These are phyloP conservation scores for Lachancea quebecensis DNA, from an alignment of 805 yeast species.

Conservation along the genomic window DNA sequence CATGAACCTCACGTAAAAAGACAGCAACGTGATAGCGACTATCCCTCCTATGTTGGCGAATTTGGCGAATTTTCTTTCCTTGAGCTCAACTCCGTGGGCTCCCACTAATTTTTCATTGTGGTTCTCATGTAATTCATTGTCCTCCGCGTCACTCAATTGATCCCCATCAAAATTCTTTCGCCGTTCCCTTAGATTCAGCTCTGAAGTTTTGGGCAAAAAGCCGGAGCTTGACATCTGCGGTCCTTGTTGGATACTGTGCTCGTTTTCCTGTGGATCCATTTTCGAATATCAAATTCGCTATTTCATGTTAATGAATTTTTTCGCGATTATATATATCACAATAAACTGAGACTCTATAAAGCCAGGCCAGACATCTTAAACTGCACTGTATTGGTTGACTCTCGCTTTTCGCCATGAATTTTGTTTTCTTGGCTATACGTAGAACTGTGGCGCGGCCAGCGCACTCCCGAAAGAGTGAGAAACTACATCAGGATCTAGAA, in stretches of 20 bases:
- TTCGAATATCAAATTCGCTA: no score
- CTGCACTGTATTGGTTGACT: no score
- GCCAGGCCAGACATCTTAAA: no score
- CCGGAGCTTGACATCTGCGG: conserved; percentile 4
- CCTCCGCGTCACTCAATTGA: not conserved
- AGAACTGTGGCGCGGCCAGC: no score
- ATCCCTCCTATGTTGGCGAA: not conserved
- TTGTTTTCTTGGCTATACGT: no score
- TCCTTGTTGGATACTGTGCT: not conserved
- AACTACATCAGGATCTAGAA: conserved; percentile 8
- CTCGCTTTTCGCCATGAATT: no score
- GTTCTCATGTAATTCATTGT: not conserved
- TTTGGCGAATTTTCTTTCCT: not conserved
- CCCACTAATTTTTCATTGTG: not conserved
- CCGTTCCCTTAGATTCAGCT: conserved; percentile 9
- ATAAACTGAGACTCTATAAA: no score
- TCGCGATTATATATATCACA: no score
- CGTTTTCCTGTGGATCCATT: no score
- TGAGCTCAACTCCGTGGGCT: conserved; percentile 21
- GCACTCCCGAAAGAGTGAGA: no score
- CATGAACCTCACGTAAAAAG: conserved; percentile 71
- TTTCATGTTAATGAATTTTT: no score
- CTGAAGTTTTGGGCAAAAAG: conserved; percentile 9
- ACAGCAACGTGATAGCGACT: conserved; percentile 54
- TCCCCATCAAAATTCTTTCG: conserved; percentile 5